Conservation (phyloP, 495 filamentous ascomycete genomes). For the Aspergillus sclerotiicarbonarius region DNA sequence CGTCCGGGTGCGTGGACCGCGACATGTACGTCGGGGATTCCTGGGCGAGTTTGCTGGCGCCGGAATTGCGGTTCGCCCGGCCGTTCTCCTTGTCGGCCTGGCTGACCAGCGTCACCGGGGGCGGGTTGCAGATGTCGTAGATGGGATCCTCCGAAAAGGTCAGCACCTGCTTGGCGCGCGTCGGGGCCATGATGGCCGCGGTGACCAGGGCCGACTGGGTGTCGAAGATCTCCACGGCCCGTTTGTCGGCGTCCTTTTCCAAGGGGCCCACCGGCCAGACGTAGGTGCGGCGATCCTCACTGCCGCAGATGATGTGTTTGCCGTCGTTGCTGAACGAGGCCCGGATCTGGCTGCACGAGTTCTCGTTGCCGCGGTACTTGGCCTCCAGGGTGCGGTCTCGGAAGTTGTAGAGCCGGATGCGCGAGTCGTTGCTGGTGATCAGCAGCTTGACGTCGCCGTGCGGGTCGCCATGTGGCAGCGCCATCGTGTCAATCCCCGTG, state of each 20-base stretch:
- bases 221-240: conserved; percentile 82
- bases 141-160: conserved; percentile 84
- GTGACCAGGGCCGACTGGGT: conserved; percentile 88
- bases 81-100: conserved; percentile 53
- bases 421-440: conserved; percentile 92
- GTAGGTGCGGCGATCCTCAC: conserved; percentile 85
- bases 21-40: conserved; percentile 69
- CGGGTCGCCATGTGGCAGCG: conserved; percentile 56
- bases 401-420: conserved; percentile 87
- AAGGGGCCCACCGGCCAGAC: conserved; percentile 72
- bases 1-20: conserved; percentile 71
- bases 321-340: conserved; percentile 87
- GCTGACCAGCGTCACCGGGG: conserved; percentile 79
- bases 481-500: conserved; percentile 83
- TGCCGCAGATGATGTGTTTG: conserved; percentile 86
- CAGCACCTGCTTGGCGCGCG: conserved; percentile 71
- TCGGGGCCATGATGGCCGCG: conserved; percentile 78
- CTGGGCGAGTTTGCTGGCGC: conserved; percentile 54
- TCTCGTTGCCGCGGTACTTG: conserved; percentile 92
- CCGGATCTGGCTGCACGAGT: conserved; percentile 87
- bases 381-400: conserved; percentile 78
- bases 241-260: conserved; percentile 73
- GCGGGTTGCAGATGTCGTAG: conserved; percentile 95
- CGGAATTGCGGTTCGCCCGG: conserved; percentile 30
- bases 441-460: conserved; percentile 79